Evolutionary conservation across 768 basidiomycete species (phyloP).

Genomic region (Boletus sp.): DNA sequence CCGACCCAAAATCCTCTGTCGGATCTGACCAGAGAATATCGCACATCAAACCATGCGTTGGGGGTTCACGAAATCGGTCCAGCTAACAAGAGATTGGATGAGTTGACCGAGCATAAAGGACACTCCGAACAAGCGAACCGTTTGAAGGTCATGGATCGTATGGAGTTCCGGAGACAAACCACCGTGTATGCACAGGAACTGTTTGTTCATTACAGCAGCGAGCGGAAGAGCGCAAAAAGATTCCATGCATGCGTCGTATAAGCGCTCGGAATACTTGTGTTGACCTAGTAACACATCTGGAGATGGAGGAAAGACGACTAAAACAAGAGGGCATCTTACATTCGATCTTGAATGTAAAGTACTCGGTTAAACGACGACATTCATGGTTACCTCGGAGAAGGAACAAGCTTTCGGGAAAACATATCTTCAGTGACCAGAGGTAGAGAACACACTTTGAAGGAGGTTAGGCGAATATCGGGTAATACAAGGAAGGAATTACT

Average conservation of each 20-base stretch:
- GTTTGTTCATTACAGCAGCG: conserved; percentile 78
- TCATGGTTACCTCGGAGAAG: conserved; percentile 66
- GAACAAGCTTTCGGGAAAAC: conserved; percentile 59
- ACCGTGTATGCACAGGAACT: conserved; percentile 76
- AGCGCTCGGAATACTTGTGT: conserved; percentile 73
- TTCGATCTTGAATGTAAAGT: conserved; percentile 63
- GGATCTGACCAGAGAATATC: conserved; percentile 78
- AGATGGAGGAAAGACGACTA: conserved; percentile 1
- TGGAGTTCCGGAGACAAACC: conserved; percentile 69
- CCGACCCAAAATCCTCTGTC: conserved; percentile 67
- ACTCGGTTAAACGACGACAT: conserved; percentile 63
- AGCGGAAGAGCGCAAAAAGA: conserved; percentile 71
- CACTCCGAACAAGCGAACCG: conserved; percentile 35
- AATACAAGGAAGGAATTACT: conserved; percentile 34
- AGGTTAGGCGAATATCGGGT: conserved; percentile 1
- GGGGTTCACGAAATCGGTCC: conserved; percentile 72
- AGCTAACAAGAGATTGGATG: conserved; percentile 39
- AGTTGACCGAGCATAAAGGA: not conserved
- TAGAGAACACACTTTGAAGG: conserved; percentile 51
- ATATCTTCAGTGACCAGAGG: conserved; percentile 62
- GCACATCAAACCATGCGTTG: conserved; percentile 72
- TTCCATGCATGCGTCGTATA: conserved; percentile 74
- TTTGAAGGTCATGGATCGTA: conserved; percentile 64
- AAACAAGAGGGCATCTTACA: conserved; percentile 11
- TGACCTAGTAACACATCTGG: conserved; percentile 43